Evolutionary conservation across 129 eudicot genomes (phyloP), one percentile per base, ranked within the genome.

Genomic region (Escallonia herrerae): DNA sequence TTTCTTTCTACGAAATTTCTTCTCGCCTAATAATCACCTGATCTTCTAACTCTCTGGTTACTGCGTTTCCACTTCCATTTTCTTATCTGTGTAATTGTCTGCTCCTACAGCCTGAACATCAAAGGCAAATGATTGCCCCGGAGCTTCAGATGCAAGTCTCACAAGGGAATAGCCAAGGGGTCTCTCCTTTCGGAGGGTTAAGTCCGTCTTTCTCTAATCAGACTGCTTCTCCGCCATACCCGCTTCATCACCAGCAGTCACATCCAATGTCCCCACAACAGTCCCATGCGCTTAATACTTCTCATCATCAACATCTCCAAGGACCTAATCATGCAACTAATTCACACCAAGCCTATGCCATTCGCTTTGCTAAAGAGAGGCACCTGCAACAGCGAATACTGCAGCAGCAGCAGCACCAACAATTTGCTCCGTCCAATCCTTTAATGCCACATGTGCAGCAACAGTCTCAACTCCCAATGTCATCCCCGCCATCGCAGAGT

Each of bases 331-430:
- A 71, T 70, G 71, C 74, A 50, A 47, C 66, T 45, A 84, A 60
- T 64, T 56, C 79, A 11, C 82, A 78, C 75, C 95, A 83, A 56
- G 90, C 97, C 48, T 86, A 74, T 65, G 86, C 84, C 48, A 72
- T 81, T 43, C 88, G 89, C 71, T 37, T 85, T 48, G 91, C 91
- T 7, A 93, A 84, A 78, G 96, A 88, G 75, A 74, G 84, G 66
- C 96, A 86, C 10, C 68, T 84, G 50, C 93, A 90, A 72, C 96
- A 85, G 46, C 94, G 87, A 41, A 37, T 80, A 40, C 65, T 82
- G 44, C 95, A 77, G 50, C 88, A 86, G 71, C 82, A 74, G 49
- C 75, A 78, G n/a, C 77, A 71, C 39, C 85, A 75, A 46, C 91
- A 90, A 37, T 80, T 75, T 73, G 76, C 84, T 40, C 43, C 95